phyloP scores from a whole-genome alignment of 1,139 yeast species.

The Pichia sp. region DNA sequence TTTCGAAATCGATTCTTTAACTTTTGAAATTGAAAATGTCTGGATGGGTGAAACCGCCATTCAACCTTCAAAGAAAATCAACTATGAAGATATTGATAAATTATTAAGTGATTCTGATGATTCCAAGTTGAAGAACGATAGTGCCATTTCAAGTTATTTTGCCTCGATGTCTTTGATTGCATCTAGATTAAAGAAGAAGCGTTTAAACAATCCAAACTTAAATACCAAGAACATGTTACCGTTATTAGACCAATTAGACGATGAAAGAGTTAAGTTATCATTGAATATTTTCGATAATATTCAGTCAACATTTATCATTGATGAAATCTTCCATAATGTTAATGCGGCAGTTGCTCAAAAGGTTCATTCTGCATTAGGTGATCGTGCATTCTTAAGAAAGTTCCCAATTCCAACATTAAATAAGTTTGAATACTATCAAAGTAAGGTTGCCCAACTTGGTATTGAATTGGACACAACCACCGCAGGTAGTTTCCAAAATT shows the following conservation, averaged over 20 bases:
- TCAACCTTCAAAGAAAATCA: slow-evolving; percentile 55
- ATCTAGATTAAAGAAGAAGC: slow-evolving; percentile 68
- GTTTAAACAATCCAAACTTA: slow-evolving; percentile 53
- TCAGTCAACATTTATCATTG: slow-evolving; percentile 56
- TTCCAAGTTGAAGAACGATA: slow-evolving; percentile 35
- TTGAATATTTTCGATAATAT: slow-evolving; percentile 72
- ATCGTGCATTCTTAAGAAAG: slow-evolving; percentile 79
- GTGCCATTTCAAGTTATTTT: slow-evolving; percentile 67
- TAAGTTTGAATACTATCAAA: slow-evolving; percentile 76
- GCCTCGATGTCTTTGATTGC: slow-evolving; percentile 66
- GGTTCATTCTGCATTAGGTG: slow-evolving; percentile 74
- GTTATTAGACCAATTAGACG: slow-evolving; percentile 78
- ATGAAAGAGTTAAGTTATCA: slow-evolving; percentile 70
- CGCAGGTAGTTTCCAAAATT: slow-evolving; percentile 69
- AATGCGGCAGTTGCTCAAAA: slow-evolving; percentile 86
- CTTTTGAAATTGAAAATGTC: slow-evolving; percentile 72
- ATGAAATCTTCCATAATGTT: slow-evolving; percentile 78
- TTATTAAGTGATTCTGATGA: slow-evolving; percentile 35
- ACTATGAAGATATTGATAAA: slow-evolving; percentile 52
- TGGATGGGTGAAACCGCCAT: slow-evolving; percentile 76
- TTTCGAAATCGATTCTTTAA: slow-evolving; percentile 74
- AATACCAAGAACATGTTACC: slow-evolving; percentile 59
- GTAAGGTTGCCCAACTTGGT: slow-evolving; percentile 66
- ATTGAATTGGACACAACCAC: slow-evolving; percentile 71
- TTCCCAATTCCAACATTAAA: slow-evolving; percentile 83